A percentile compares a stretch with the other conserved stretches of the same genome.
Evolutionary conservation across 441 rosid species (phyloP).

Genomic region (Eruca vesicaria): DNA sequence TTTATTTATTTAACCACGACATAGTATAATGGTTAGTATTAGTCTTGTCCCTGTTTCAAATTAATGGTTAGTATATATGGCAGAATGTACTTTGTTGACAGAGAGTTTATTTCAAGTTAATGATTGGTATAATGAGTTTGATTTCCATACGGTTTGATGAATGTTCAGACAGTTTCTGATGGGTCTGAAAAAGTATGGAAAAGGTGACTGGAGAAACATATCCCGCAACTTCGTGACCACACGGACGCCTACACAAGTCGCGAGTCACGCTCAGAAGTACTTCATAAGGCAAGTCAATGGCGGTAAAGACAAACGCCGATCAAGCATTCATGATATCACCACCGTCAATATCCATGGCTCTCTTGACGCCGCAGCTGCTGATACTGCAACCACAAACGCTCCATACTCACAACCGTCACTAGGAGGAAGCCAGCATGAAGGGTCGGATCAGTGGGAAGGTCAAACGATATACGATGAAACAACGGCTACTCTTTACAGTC

Average conservation of each 20-base stretch:
- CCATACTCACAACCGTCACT: slow-evolving; percentile 47
- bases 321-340: slow-evolving; percentile 95
- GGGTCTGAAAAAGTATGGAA: slow-evolving; percentile 91
- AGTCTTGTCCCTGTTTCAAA: neutral
- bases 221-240: slow-evolving; percentile 80
- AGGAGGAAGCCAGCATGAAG: slow-evolving; percentile 36
- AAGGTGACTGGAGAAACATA: slow-evolving; percentile 97
- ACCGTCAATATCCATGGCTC: slow-evolving; percentile 54
- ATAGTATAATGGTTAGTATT: neutral
- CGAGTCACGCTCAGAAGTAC: slow-evolving; percentile 96
- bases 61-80: too few species aligned
- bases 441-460: slow-evolving; percentile 40
- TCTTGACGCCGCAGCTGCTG: slow-evolving; percentile 28
- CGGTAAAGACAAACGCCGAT: slow-evolving; percentile 88
- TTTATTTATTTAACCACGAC: neutral
- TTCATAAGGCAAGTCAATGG: slow-evolving; percentile 85
- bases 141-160: slow-evolving; percentile 17
- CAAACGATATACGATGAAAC: slow-evolving; percentile 39
- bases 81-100: neutral
- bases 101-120: neutral
- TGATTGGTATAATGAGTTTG: neutral
- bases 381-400: slow-evolving; percentile 29
- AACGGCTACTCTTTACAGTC: slow-evolving; percentile 42
- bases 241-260: slow-evolving; percentile 92
- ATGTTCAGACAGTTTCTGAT: slow-evolving; percentile 72